Conservation (phyloP, 1,284 basidiomycete genomes). For the Trametes versicolor region DNA sequence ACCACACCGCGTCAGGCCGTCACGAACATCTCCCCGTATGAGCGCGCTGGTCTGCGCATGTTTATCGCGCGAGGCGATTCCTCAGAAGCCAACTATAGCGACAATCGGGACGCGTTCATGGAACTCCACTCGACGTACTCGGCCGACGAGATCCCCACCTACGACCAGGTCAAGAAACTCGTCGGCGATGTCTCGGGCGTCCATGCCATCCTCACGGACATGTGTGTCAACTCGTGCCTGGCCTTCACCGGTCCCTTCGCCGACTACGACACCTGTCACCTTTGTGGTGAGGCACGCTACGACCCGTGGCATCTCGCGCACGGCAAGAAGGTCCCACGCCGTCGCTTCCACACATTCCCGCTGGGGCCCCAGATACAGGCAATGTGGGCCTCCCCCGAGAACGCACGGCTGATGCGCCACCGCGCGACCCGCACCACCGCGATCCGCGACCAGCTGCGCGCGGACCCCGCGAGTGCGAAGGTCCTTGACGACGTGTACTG, state of each 20-base stretch:
- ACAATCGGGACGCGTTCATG: constrained; percentile 5
- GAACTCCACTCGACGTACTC: constrained; percentile 4
- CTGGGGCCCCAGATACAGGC: constrained; percentile 42
- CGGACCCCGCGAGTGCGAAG: neutral
- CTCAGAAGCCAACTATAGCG: constrained; percentile 12
- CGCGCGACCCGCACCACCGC: neutral
- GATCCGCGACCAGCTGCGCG: neutral
- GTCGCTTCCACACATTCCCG: constrained; percentile 17
- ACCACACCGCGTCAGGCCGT: neutral
- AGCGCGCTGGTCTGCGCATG: constrained; percentile 4
- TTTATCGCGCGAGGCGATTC: constrained; percentile 6
- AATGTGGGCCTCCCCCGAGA: constrained; percentile 21
- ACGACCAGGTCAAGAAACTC: neutral
- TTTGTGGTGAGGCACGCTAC: neutral
- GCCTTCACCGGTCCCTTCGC: constrained; percentile 45
- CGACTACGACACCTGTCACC: constrained; percentile 34
- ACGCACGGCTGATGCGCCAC: constrained; percentile 29
- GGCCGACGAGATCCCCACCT: neutral
- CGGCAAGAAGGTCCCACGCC: neutral
- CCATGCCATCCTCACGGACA: constrained; percentile 37
- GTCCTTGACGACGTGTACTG: neutral
- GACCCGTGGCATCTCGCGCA: neutral
- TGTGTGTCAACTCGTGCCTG: constrained; percentile 46
- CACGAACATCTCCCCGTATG: too few species aligned
- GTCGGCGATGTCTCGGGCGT: constrained; percentile 39